Evolutionary conservation across 2,329 filamentous ascomycete genomes (phyloP).

Genomic region (Ophiostoma australiae): DNA sequence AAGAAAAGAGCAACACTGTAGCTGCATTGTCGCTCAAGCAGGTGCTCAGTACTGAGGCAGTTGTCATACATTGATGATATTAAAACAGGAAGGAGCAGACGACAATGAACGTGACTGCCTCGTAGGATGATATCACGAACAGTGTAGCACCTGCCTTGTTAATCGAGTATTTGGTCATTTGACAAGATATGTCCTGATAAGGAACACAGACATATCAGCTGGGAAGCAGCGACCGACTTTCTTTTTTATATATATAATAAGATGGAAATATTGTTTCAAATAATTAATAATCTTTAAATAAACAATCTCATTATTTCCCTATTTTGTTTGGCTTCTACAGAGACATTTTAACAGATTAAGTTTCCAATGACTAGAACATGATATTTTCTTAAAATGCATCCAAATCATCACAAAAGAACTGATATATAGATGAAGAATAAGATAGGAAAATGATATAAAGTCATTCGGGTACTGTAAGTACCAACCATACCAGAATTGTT

Average conservation of each 20-base stretch:
- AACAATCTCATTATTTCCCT: too few relatives aligned
- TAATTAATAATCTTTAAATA: too few relatives aligned
- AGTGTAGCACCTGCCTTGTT: constrained; percentile 10
- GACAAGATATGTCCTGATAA: background rate
- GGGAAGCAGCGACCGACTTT: background rate
- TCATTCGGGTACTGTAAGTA: too few relatives aligned
- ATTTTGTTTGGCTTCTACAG: too few relatives aligned
- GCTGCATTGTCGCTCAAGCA: background rate
- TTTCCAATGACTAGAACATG: too few relatives aligned
- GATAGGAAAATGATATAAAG: too few relatives aligned
- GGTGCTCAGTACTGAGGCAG: background rate
- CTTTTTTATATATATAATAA: background rate
- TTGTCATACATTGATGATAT: background rate
- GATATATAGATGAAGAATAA: too few relatives aligned
- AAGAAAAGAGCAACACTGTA: background rate
- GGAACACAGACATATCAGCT: background rate
- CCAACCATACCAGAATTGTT: too few relatives aligned
- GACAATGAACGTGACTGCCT: background rate
- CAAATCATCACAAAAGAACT: too few relatives aligned
- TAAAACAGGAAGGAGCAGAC: background rate
- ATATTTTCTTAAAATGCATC: too few relatives aligned
- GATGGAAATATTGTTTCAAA: too few relatives aligned
- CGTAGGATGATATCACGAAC: background rate
- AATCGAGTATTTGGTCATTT: background rate
- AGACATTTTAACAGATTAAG: too few relatives aligned